Evolutionary conservation across 2,329 filamentous ascomycete genomes (phyloP).

Genomic region (Gnomoniopsis sp.): DNA sequence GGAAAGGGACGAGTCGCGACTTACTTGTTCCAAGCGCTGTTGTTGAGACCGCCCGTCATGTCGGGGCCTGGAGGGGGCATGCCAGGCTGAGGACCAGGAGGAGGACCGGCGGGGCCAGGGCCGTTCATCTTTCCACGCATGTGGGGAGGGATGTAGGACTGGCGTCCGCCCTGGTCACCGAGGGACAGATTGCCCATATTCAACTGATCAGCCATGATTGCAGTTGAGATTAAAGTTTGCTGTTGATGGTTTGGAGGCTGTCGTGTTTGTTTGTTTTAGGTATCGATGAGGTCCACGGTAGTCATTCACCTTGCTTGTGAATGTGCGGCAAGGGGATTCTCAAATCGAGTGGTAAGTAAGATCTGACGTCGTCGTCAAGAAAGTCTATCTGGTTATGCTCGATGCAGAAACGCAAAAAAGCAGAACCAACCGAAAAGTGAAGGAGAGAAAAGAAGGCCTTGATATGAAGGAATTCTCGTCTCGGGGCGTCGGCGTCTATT

Average conservation of each 20-base stretch:
- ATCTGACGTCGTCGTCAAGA: constrained; percentile 6
- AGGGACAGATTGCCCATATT: constrained; percentile 76
- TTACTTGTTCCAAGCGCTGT: constrained; percentile 63
- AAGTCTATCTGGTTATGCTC: constrained; percentile 10
- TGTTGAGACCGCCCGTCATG: constrained; percentile 50
- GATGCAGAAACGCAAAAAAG: constrained; percentile 14
- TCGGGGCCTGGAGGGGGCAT: constrained; percentile 23
- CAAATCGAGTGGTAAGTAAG: constrained; percentile 9
- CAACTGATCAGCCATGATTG: constrained; percentile 77
- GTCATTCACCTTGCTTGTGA: constrained; percentile 15
- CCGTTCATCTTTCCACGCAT: constrained; percentile 59
- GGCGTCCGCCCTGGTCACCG: constrained; percentile 38
- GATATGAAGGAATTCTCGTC: constrained; percentile 13
- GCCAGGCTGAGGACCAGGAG: constrained; percentile 30
- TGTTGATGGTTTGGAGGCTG: not conserved
- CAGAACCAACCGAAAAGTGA: constrained; percentile 7
- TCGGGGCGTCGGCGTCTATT: constrained; percentile 12
- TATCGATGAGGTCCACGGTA: constrained; percentile 8
- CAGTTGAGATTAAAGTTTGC: constrained; percentile 18
- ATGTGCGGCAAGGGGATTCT: constrained; percentile 1
- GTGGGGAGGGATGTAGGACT: constrained; percentile 81
- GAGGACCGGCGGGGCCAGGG: constrained; percentile 27
- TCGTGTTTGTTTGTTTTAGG: constrained; percentile 14
- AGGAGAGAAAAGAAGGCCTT: constrained; percentile 12
- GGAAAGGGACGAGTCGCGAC: constrained; percentile 25